Percentiles rank a stretch among this genome's conserved stretches.
These are phyloP conservation scores for Juglanconis oblonga DNA, from an alignment of 2,329 filamentous ascomycete species.

Conservation along the genomic window DNA sequence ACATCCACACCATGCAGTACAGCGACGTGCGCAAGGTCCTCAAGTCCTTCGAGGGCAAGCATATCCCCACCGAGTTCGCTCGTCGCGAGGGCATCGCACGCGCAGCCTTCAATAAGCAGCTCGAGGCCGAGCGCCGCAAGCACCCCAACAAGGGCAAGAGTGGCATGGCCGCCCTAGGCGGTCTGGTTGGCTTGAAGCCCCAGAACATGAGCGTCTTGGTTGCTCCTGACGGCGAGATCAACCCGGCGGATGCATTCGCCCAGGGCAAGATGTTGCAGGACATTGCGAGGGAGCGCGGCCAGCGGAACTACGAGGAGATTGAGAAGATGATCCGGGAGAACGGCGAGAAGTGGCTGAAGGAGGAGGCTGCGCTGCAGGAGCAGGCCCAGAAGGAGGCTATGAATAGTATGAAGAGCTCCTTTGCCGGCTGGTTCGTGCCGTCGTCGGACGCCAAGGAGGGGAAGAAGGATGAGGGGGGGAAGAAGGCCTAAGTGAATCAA, in stretches of 20 bases:
- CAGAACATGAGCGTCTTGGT: conserved; percentile 61
- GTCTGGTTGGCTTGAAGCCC: conserved; percentile 74
- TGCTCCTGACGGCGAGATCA: conserved; percentile 63
- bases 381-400: conserved; percentile 86
- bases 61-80: conserved; percentile 88
- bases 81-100: conserved; percentile 82
- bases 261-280: conserved; percentile 98
- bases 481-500: background rate
- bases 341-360: conserved; percentile 92
- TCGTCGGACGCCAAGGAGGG: background rate
- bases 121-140: conserved; percentile 66
- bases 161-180: conserved; percentile 67
- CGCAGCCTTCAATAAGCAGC: conserved; percentile 77
- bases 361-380: conserved; percentile 85
- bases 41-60: conserved; percentile 82
- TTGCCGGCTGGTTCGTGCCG: conserved; percentile 54
- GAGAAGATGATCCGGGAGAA: conserved; percentile 91
- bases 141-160: conserved; percentile 46
- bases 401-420: conserved; percentile 83
- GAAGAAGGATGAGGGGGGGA: background rate
- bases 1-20: conserved; percentile 90
- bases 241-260: conserved; percentile 71
- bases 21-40: conserved; percentile 82
- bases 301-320: conserved; percentile 83
- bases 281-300: conserved; percentile 85